phyloP scores from a whole-genome alignment of 129 eudicot species.

The Lactuca saligna region DNA sequence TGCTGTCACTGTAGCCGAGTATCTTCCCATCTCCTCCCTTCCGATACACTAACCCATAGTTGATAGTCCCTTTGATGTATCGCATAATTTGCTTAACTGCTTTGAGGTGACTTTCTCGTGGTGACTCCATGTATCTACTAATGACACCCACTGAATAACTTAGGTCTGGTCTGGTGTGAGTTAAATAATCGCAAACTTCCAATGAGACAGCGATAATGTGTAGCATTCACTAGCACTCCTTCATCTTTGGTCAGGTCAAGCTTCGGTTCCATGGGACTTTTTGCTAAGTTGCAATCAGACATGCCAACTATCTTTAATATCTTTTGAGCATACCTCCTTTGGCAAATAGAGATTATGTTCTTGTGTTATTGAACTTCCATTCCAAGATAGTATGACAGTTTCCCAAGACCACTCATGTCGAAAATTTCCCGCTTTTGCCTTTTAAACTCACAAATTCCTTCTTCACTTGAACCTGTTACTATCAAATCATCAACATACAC shows the following conservation, averaged over 20 bases:
- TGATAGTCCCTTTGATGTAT: no score
- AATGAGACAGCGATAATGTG: neutral
- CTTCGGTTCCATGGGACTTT: slow-evolving; percentile 3
- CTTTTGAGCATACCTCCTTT: neutral
- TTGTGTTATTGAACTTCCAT: neutral
- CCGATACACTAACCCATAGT: no score
- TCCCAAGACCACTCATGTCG: neutral
- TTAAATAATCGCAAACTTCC: neutral
- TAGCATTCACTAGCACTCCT: neutral
- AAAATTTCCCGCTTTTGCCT: neutral
- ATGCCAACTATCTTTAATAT: neutral
- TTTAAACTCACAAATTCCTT: neutral
- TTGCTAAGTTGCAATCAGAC: neutral
- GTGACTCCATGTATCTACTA: neutral
- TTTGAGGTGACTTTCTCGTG: no score
- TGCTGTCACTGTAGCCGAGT: no score
- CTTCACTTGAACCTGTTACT: neutral
- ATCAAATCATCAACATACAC: neutral
- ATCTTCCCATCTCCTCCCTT: no score
- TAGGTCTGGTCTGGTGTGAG: neutral
- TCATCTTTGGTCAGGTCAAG: neutral
- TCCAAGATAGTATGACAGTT: neutral
- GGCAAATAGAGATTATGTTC: neutral
- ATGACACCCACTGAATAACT: neutral
- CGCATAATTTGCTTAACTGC: no score